Evolutionary conservation across 306 rosid genomes (phyloP).

Genomic region (Spatholobus suberectus): DNA sequence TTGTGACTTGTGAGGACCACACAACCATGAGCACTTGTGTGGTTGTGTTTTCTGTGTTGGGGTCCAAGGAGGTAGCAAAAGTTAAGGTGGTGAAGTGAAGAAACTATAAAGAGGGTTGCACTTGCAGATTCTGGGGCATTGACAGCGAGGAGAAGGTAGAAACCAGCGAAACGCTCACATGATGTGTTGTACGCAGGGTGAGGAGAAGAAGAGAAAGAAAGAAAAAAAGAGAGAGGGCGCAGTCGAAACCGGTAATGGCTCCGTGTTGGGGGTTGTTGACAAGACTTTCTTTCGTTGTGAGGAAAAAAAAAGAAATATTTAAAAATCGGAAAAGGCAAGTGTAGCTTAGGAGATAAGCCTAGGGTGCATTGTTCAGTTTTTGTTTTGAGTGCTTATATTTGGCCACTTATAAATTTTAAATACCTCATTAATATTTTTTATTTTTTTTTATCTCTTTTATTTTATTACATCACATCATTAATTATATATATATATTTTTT

Average conservation of each 20-base stretch:
- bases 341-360: conserved; percentile 33
- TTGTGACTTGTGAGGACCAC: neutral
- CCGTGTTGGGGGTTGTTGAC: conserved; percentile 59
- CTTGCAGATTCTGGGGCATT: conserved; percentile 15
- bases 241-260: conserved; percentile 55
- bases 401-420: too few species aligned
- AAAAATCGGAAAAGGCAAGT: conserved; percentile 42
- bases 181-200: conserved; percentile 31
- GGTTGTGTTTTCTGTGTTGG: neutral
- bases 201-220: neutral
- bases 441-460: too few species aligned
- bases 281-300: conserved; percentile 54
- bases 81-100: conserved; percentile 4
- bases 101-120: conserved; percentile 20
- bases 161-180: conserved; percentile 35
- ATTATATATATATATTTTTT: too few species aligned
- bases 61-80: conserved; percentile 13
- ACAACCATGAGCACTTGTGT: neutral
- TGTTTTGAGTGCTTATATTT: too few species aligned
- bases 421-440: too few species aligned
- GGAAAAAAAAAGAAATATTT: conserved; percentile 43
- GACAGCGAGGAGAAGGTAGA: conserved; percentile 26
- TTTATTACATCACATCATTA: too few species aligned
- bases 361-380: neutral
- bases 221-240: neutral